These are phyloP conservation scores for Cyanodermella asteris DNA, from an alignment of 2,329 filamentous ascomycete species.

Conservation along the genomic window DNA sequence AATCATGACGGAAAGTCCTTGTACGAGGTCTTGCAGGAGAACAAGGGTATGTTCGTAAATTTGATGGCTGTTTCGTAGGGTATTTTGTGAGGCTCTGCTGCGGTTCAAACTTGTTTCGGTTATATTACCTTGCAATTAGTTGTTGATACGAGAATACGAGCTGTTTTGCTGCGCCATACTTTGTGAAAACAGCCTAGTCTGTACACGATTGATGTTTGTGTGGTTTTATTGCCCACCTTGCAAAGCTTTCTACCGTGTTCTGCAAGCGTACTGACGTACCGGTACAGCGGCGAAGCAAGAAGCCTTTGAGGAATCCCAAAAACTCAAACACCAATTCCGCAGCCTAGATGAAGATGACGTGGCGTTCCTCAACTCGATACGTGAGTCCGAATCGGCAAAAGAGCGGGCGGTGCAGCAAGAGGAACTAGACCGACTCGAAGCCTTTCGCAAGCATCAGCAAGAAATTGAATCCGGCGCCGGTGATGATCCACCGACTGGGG, in stretches of 20 bases:
- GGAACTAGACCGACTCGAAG: conserved; percentile 34
- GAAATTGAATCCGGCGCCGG: conserved; percentile 17
- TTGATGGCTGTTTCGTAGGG: too few relatives aligned
- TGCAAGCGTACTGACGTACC: too few relatives aligned
- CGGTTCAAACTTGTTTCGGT: too few relatives aligned
- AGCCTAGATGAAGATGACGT: conserved; percentile 29
- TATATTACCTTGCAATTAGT: too few relatives aligned
- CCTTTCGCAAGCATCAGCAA: conserved; percentile 36
- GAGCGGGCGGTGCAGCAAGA: conserved; percentile 35
- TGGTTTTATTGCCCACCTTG: too few relatives aligned
- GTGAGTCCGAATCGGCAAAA: conserved; percentile 33
- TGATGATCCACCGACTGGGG: conserved; percentile 3
- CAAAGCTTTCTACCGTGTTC: too few relatives aligned
- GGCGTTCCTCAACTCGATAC: conserved; percentile 31
- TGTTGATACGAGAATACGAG: too few relatives aligned
- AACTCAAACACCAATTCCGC: conserved; percentile 29
- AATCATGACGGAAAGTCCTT: conserved; percentile 22
- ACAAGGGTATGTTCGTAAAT: too few relatives aligned
- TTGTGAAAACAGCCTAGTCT: too few relatives aligned
- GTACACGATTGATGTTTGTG: too few relatives aligned
- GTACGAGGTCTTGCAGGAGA: conserved; percentile 25
- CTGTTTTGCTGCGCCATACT: too few relatives aligned
- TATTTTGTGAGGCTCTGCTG: conserved; percentile 6
- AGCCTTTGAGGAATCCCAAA: conserved; percentile 27
- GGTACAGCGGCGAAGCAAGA: conserved; percentile 29